Evolutionary conservation across 306 rosid species (phyloP).

Genomic region (Medicago lupulina): DNA sequence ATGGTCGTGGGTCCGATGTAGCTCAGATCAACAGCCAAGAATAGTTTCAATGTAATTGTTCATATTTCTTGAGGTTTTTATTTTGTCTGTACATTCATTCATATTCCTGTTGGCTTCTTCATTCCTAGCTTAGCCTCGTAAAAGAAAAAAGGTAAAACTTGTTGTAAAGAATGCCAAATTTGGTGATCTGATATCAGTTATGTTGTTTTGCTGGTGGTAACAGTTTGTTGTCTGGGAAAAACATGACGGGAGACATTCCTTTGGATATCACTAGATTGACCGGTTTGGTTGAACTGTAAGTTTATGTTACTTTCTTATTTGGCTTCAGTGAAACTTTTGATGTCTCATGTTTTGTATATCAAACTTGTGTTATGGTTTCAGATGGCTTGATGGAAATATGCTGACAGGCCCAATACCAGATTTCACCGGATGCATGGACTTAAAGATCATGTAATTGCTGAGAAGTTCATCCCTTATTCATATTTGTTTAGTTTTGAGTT

Average conservation of each 20-base stretch:
- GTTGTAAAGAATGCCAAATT: not conserved
- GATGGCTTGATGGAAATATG: slow-evolving; percentile 58
- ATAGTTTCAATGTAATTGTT: slow-evolving; percentile 76
- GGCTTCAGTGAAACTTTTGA: slow-evolving; percentile 25
- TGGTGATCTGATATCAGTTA: slow-evolving; percentile 43
- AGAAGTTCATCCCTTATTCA: slow-evolving; percentile 27
- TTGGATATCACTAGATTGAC: slow-evolving; percentile 69
- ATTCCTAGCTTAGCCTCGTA: not conserved
- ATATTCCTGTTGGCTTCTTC: not conserved
- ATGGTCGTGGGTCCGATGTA: slow-evolving; percentile 95
- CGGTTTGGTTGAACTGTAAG: slow-evolving; percentile 88
- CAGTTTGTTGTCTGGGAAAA: slow-evolving; percentile 77
- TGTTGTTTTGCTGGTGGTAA: slow-evolving; percentile 47
- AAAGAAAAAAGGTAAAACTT: too few relatives aligned
- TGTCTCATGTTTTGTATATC: slow-evolving; percentile 40
- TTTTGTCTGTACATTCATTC: slow-evolving; percentile 24
- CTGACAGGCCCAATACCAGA: slow-evolving; percentile 82
- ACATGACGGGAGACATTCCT: slow-evolving; percentile 84
- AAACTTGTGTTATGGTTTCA: slow-evolving; percentile 24
- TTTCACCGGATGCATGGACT: slow-evolving; percentile 75
- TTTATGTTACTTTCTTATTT: slow-evolving; percentile 41
- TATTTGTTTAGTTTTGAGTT: slow-evolving; percentile 39
- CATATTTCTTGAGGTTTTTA: slow-evolving; percentile 22
- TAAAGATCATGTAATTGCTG: slow-evolving; percentile 79
- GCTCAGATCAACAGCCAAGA: slow-evolving; percentile 77